Conservation (phyloP, 257 asterid species). For the Jaltomata sinuosa region DNA sequence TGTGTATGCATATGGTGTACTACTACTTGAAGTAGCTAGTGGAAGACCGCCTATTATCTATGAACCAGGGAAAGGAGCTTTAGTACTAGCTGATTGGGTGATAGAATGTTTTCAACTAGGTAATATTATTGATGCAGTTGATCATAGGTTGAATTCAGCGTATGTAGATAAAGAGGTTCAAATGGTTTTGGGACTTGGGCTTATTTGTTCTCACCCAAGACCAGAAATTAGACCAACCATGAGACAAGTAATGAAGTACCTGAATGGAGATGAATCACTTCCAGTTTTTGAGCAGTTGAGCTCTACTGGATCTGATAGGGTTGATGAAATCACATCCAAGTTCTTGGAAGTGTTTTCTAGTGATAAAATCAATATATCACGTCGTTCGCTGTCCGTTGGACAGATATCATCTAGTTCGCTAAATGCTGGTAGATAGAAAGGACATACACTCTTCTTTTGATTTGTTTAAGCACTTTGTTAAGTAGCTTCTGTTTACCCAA, state of each 20-base stretch:
- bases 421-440: constrained; percentile 30
- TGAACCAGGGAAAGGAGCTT: constrained; percentile 22
- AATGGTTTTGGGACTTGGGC: constrained; percentile 55
- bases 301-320: neutral
- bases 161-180: constrained; percentile 42
- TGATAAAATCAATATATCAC: constrained; percentile 8
- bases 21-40: constrained; percentile 67
- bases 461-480: neutral
- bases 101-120: constrained; percentile 34
- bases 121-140: constrained; percentile 40
- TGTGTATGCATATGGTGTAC: constrained; percentile 55
- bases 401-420: constrained; percentile 28
- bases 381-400: constrained; percentile 26
- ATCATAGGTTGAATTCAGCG: constrained; percentile 15
- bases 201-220: constrained; percentile 56
- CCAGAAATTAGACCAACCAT: constrained; percentile 35
- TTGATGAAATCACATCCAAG: constrained; percentile 3
- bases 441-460: neutral
- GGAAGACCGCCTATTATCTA: constrained; percentile 45
- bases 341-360: neutral
- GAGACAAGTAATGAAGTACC: constrained; percentile 23
- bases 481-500: neutral
- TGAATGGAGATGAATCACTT: constrained; percentile 18
- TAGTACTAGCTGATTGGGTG: constrained; percentile 61
- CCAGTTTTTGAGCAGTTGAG: neutral